Evolutionary conservation across 192 early-diverging fungal genomes (phyloP).

Genomic region (Linnemannia elongata): DNA sequence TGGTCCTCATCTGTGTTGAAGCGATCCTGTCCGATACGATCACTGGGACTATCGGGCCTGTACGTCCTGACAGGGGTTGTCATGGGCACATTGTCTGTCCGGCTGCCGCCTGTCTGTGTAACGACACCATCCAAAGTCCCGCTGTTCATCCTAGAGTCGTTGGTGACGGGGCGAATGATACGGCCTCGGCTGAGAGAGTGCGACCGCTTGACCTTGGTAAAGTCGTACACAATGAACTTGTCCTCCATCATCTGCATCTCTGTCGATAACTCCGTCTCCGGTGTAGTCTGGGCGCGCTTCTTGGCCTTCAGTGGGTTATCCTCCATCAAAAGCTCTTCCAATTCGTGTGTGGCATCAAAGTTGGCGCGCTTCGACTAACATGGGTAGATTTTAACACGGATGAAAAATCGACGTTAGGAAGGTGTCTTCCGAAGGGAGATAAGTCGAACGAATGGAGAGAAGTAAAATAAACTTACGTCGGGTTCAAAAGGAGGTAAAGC

Average conservation of each 20-base stretch:
- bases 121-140: slow-evolving; percentile 49
- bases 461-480: slow-evolving; percentile 68
- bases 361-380: slow-evolving; percentile 86
- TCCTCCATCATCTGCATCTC: slow-evolving; percentile 86
- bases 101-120: neutral
- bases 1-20: slow-evolving; percentile 46
- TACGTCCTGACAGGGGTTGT: neutral
- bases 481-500: slow-evolving; percentile 87
- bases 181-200: slow-evolving; percentile 34
- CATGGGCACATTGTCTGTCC: slow-evolving; percentile 10
- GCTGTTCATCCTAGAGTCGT: slow-evolving; percentile 37
- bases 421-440: neutral
- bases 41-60: slow-evolving; percentile 41
- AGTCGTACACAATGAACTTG: slow-evolving; percentile 82
- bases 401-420: neutral
- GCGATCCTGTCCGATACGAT: slow-evolving; percentile 46
- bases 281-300: slow-evolving; percentile 64
- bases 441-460: neutral
- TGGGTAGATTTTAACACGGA: neutral
- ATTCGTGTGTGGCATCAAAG: slow-evolving; percentile 96
- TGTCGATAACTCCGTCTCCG: slow-evolving; percentile 61
- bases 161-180: slow-evolving; percentile 22
- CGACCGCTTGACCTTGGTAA: slow-evolving; percentile 67
- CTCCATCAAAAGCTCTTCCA: slow-evolving; percentile 97
- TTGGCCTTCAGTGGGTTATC: slow-evolving; percentile 92